These are phyloP conservation scores for Agaricus subrufescens DNA, from an alignment of 768 basidiomycete genomes.

Conservation along the genomic window DNA sequence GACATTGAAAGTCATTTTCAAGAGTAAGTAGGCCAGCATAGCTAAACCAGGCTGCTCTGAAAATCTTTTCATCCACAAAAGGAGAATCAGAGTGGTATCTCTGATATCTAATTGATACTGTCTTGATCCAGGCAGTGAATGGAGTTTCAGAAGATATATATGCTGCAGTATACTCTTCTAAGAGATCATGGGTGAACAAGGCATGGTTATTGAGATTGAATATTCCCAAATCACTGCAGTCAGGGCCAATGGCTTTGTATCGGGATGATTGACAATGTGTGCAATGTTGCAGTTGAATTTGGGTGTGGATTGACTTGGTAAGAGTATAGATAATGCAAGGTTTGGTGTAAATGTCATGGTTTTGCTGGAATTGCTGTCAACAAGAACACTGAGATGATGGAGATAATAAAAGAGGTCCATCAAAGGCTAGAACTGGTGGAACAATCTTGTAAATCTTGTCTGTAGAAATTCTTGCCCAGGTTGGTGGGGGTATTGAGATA, in stretches of 20 bases:
- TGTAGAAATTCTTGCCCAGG: not conserved
- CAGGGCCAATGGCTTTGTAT: slow-evolving; percentile 24
- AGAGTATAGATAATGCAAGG: slow-evolving; percentile 13
- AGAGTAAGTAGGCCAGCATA: slow-evolving; percentile 20
- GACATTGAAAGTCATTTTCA: slow-evolving; percentile 20
- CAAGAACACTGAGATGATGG: not conserved
- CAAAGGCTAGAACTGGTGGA: not conserved
- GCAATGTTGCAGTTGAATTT: slow-evolving; percentile 16
- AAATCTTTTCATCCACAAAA: slow-evolving; percentile 24
- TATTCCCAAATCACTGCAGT: slow-evolving; percentile 19
- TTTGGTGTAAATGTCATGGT: not conserved
- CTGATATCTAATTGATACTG: slow-evolving; percentile 18
- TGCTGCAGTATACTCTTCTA: slow-evolving; percentile 27
- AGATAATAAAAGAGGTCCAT: not conserved
- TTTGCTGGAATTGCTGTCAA: not conserved
- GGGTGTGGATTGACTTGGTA: not conserved
- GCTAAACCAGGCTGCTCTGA: slow-evolving; percentile 28
- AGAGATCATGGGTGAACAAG: slow-evolving; percentile 26
- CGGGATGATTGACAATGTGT: slow-evolving; percentile 2
- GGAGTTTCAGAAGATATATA: slow-evolving; percentile 31
- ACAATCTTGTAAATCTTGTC: not conserved
- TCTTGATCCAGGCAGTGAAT: slow-evolving; percentile 23
- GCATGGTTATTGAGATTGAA: slow-evolving; percentile 30
- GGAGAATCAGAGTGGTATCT: not conserved
- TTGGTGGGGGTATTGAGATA: not conserved